Evolutionary conservation across 176 grass and related monocot genomes (phyloP), one percentile per base, ranked within the genome.

Genomic region (Ampelocalamus luodianensis): DNA sequence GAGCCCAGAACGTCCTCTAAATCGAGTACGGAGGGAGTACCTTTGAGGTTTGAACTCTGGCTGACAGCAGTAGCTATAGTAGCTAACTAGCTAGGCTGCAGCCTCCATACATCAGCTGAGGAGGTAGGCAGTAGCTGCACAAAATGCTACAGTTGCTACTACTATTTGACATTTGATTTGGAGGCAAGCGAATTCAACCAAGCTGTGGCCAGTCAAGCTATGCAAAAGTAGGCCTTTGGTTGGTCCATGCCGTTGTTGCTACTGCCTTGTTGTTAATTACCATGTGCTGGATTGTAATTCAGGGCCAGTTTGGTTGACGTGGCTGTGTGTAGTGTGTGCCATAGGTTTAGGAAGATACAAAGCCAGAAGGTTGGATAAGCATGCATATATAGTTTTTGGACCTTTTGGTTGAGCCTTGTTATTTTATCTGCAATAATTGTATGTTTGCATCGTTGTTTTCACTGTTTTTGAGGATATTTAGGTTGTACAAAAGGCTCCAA

Each of bases 91-190:
- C 46, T 15, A 20, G 32, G 51, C 53, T 60, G 62, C 63, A 36
- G 62, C 63, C 63, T 36, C 63, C 6, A 66, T 34, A 3, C 39
- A n/a, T 43, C 23, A 69, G 67, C 38, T 23, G 20, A 22, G 20
- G 67, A 42, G 67, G 34, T 34, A 1, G 29, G 67, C 12, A 38
- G 34, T 20, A 13, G 67, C 20, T n/a, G 18, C 66, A 68, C 66
- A 42, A 38, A 20, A 68, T 54, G 16, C 39, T 12, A 44, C 3
- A 9, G 39, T 42, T n/a, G 66, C 39, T 13, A n/a, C 40, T 26
- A 71, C 68, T 71, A 14, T 71, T 45, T 71, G 68, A 22, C 68
- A 45, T 71, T 71, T 71, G 10, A 6, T 71, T 45, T 45, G 8
- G 55, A 58, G 55, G 55, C 40, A 27, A 27, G 24, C 1, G 1